phyloP scores from a whole-genome alignment of 2,329 filamentous ascomycete genomes.

The Colletotrichum eleusines region DNA sequence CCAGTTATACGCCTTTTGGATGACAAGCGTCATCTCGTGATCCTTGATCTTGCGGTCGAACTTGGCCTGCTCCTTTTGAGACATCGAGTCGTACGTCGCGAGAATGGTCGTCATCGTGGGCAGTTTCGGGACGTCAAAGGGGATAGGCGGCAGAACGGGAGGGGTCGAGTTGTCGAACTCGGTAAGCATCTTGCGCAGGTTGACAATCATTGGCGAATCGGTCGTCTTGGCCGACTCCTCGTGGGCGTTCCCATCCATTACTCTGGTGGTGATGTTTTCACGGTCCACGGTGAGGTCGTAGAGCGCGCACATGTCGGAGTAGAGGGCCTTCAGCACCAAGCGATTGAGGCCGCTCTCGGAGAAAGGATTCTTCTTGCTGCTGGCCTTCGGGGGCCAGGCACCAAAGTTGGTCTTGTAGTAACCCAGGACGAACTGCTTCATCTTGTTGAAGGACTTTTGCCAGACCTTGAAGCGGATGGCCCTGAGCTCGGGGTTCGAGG shows the following conservation, averaged over 20 bases:
- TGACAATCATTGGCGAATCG: conserved; percentile 73
- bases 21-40: conserved; percentile 79
- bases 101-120: conserved; percentile 77
- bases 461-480: conserved; percentile 86
- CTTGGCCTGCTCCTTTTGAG: conserved; percentile 80
- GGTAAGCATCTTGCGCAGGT: conserved; percentile 81
- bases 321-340: conserved; percentile 82
- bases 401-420: conserved; percentile 73
- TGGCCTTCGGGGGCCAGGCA: conserved; percentile 91
- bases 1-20: conserved; percentile 86
- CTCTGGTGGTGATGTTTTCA: conserved; percentile 80
- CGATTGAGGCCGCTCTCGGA: conserved; percentile 89
- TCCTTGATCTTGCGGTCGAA: conserved; percentile 80
- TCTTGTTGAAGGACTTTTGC: conserved; percentile 79
- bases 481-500: conserved; percentile 80
- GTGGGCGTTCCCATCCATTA: conserved; percentile 72
- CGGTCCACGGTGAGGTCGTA: conserved; percentile 93
- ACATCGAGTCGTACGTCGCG: conserved; percentile 72
- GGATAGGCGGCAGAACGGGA: conserved; percentile 90
- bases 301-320: conserved; percentile 85
- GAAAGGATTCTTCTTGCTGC: conserved; percentile 91
- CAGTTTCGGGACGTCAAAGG: conserved; percentile 86
- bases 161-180: conserved; percentile 93
- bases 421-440: conserved; percentile 78
- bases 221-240: conserved; percentile 55